Base-by-base conservation (phyloP, 345 rosid species). In the Moringa oleifera region DNA sequence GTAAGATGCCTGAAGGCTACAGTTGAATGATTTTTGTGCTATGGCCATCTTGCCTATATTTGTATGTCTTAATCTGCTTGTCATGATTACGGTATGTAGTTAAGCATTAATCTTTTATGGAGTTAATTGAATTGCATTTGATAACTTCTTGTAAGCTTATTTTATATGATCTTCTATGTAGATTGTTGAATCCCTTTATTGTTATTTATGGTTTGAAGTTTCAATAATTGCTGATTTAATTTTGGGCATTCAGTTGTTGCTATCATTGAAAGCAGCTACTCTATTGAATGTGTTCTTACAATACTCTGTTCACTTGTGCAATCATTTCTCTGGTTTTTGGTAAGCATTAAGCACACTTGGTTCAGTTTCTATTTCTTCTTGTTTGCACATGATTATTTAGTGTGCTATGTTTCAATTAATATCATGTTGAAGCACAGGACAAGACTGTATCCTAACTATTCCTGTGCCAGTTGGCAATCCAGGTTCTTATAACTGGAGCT, bases 401-500 rank as follows among this genome's bases (percentile, higher is more conserved):
- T 53, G 20, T 53, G 23, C 21, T 10, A 6, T 6, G 16, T 53
- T 53, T 1, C 23, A 20, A 11, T 9, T 18, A 53, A 21, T 28
- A 2, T 28, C 8, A 3, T 28, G 7, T 28, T 64, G 33, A 28
- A 2, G 24, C 46, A 25, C 55, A 36, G 20, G 20, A 64, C 20
- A 23, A 52, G 45, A 36, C 52, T 20, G 18, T 61, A 23, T 54
- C 47, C 47, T 33, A 50, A 22, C 58, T 79, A 24, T 70, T 74
- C 65, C 55, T 25, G 24, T 77, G 57, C 41, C 77, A 93, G 94
- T 71, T 82, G 79, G 69, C 86, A 71, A 51, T 83, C 65, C 71
- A 66, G 85, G 79, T 82, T 71, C 69, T 93, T 41, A 52, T 81
- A 41, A 22, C 74, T 75, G 97, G 94, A 67, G 81, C 75, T 59